Conservation (phyloP, 306 rosid genomes). For the Spatholobus suberectus region DNA sequence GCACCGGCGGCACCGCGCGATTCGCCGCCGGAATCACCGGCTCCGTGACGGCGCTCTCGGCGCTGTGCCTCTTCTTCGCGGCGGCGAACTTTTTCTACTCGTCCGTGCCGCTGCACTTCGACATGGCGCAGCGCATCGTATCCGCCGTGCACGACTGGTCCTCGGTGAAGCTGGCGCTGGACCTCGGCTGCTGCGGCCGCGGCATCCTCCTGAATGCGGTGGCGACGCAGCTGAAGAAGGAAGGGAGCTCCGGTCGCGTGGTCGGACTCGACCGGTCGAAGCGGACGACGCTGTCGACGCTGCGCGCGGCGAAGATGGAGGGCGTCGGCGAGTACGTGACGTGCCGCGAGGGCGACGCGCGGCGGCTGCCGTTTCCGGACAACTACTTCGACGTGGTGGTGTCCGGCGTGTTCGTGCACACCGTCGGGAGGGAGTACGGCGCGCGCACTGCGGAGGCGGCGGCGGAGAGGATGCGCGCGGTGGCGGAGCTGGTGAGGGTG, state of each 20-base stretch:
- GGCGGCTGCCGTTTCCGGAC: constrained; percentile 86
- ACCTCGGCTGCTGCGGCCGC: constrained; percentile 98
- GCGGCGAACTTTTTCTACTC: constrained; percentile 96
- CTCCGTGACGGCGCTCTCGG: constrained; percentile 79
- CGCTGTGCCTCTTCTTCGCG: constrained; percentile 82
- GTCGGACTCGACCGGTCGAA: constrained; percentile 83
- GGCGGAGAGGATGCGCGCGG: constrained; percentile 92
- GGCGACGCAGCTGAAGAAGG: constrained; percentile 88
- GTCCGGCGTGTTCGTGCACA: constrained; percentile 92
- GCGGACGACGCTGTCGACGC: constrained; percentile 62
- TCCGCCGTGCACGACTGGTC: constrained; percentile 90
- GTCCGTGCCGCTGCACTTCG: constrained; percentile 87
- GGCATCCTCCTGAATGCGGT: constrained; percentile 95
- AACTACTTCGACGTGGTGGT: constrained; percentile 95
- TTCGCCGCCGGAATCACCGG: constrained; percentile 94
- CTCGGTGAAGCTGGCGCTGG: constrained; percentile 87
- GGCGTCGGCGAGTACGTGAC: constrained; percentile 97
- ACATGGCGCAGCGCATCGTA: constrained; percentile 90
- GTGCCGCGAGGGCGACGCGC: constrained; percentile 89
- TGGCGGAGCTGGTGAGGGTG: constrained; percentile 92
- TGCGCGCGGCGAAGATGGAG: constrained; percentile 77
- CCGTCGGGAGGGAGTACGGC: constrained; percentile 89
- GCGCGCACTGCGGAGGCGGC: constrained; percentile 84
- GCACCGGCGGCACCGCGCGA: constrained; percentile 63
- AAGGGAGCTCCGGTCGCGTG: constrained; percentile 91